A percentile compares a stretch with the other conserved stretches of the same genome.
Evolutionary conservation across 129 eudicot species (phyloP).

Genomic region (Artemisia argyi): DNA sequence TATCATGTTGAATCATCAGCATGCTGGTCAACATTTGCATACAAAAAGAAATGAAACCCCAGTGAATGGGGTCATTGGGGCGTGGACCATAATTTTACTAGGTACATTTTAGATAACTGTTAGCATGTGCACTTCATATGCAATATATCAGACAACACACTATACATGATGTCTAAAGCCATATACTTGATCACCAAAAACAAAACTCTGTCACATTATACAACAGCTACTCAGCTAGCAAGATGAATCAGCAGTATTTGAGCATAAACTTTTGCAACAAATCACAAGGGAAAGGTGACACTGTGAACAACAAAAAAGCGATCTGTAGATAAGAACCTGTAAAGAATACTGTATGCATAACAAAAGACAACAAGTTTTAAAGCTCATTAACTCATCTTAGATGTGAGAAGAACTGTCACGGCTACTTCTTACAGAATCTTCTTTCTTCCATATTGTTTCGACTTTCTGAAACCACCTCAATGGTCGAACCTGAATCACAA

Average conservation of each 20-base stretch:
- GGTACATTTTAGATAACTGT: no score
- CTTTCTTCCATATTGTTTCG: constrained; percentile 69
- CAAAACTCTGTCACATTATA: background rate
- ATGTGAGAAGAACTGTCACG: constrained; percentile 47
- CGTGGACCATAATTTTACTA: no score
- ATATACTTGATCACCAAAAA: constrained; percentile 16
- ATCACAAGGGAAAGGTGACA: constrained; percentile 11
- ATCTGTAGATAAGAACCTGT: background rate
- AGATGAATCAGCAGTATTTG: no score
- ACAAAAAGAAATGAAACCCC: no score
- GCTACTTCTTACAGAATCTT: constrained; percentile 51
- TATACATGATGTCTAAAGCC: background rate
- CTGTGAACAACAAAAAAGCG: constrained; percentile 13
- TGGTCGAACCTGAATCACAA: constrained; percentile 56
- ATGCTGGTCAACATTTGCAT: no score
- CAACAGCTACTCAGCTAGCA: no score
- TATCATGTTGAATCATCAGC: no score
- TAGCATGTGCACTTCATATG: background rate
- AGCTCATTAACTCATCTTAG: constrained; percentile 16
- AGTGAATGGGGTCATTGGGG: no score
- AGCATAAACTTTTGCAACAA: constrained; percentile 19
- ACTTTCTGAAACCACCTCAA: constrained; percentile 63
- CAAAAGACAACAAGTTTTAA: background rate
- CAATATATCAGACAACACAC: background rate
- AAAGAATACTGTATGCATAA: constrained; percentile 14